Evolutionary conservation across 2,329 filamentous ascomycete species (phyloP).

Genomic region (Monosporascus sp.): DNA sequence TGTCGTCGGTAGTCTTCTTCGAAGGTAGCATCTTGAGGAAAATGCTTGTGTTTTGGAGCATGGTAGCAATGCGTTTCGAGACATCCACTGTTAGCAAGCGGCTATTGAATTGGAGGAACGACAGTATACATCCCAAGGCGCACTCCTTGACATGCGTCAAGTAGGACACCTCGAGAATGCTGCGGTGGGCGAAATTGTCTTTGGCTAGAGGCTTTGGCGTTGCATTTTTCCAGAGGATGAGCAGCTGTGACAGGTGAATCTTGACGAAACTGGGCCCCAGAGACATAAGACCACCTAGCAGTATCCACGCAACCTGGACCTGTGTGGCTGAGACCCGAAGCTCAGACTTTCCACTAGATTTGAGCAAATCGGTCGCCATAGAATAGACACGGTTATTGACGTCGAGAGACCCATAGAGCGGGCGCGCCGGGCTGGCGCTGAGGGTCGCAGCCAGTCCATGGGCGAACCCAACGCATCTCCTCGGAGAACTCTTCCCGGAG

Average conservation of each 20-base stretch:
- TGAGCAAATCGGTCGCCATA: constrained; percentile 86
- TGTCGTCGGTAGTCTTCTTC: constrained; percentile 82
- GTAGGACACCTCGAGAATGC: constrained; percentile 84
- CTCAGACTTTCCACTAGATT: constrained; percentile 87
- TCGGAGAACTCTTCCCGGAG: constrained; percentile 69
- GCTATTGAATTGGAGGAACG: constrained; percentile 90
- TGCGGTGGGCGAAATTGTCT: constrained; percentile 80
- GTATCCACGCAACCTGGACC: constrained; percentile 95
- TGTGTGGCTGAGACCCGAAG: constrained; percentile 87
- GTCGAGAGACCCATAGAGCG: constrained; percentile 90
- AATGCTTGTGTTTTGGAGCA: constrained; percentile 90
- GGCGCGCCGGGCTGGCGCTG: constrained; percentile 81
- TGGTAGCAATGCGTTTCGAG: constrained; percentile 82
- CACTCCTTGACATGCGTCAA: constrained; percentile 93
- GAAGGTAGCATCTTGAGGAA: constrained; percentile 81
- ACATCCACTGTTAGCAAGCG: constrained; percentile 89
- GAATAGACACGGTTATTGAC: constrained; percentile 88
- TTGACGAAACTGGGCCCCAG: constrained; percentile 98
- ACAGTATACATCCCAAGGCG: constrained; percentile 82
- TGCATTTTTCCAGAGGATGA: constrained; percentile 95
- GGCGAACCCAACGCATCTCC: constrained; percentile 83
- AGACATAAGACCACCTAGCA: constrained; percentile 95
- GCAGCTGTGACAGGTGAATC: constrained; percentile 89
- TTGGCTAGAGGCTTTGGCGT: constrained; percentile 90
- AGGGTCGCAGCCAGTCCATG: constrained; percentile 87